A percentile compares a stretch with the other conserved stretches of the same genome.
These are phyloP conservation scores for Hygrophorus pudorinus DNA, from an alignment of 768 basidiomycete species.

Conservation along the genomic window DNA sequence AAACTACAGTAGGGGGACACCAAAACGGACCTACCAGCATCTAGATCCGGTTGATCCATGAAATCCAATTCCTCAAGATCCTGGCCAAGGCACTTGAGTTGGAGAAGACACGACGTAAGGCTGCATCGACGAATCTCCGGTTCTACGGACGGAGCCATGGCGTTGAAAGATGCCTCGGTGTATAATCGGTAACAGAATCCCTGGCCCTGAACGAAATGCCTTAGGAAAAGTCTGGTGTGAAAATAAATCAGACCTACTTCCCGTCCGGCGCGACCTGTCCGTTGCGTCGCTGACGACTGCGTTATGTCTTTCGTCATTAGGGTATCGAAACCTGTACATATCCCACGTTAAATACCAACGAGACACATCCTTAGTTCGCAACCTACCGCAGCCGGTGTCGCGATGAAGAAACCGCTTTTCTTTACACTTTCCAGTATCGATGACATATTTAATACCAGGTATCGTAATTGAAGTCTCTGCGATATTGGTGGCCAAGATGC, in stretches of 20 bases:
- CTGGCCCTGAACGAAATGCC: conserved; percentile 38
- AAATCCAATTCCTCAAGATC: conserved; percentile 75
- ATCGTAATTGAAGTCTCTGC: conserved; percentile 98
- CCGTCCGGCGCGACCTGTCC: conserved; percentile 94
- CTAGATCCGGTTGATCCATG: conserved; percentile 77
- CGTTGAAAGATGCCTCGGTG: conserved; percentile 69
- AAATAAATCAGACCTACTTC: conserved; percentile 40
- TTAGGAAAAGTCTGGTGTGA: background rate
- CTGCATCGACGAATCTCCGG: conserved; percentile 90
- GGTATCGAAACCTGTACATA: conserved; percentile 74
- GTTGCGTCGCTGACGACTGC: conserved; percentile 84
- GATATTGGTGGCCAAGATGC: conserved; percentile 94
- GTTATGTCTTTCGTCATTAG: conserved; percentile 76
- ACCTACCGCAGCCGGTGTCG: conserved; percentile 55
- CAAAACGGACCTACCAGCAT: conserved; percentile 47
- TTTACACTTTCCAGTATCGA: conserved; percentile 94
- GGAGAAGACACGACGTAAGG: conserved; percentile 73
- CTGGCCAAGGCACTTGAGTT: conserved; percentile 77
- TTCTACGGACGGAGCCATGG: conserved; percentile 55
- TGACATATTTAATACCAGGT: conserved; percentile 89
- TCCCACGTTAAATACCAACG: conserved; percentile 1
- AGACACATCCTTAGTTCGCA: background rate
- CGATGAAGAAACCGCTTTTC: conserved; percentile 80
- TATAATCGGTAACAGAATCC: conserved; percentile 91
- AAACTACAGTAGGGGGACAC: background rate